Evolutionary conservation across 108 stramenopile species (phyloP).

Genomic region (Craspedostauros australis): DNA sequence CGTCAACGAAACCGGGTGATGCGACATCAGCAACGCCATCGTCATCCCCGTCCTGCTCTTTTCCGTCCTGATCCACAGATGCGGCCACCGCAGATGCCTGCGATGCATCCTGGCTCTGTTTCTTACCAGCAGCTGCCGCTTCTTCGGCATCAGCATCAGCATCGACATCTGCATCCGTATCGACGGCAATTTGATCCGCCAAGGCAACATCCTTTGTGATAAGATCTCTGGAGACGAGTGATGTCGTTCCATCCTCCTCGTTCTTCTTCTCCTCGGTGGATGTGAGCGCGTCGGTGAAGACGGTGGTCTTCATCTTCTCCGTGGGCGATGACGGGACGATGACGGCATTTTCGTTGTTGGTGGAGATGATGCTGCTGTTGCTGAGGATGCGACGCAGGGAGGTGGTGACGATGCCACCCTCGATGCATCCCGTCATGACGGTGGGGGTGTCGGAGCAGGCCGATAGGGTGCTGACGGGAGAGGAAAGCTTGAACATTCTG

Average conservation of each 20-base stretch:
- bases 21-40: background rate
- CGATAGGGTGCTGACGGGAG: too few relatives aligned
- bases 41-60: background rate
- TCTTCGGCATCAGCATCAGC: background rate
- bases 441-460: too few relatives aligned
- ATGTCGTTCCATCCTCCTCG: background rate
- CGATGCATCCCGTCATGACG: constrained; percentile 51
- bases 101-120: background rate
- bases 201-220: too few relatives aligned
- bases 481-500: too few relatives aligned
- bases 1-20: constrained; percentile 49
- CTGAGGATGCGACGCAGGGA: constrained; percentile 40
- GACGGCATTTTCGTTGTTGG: constrained; percentile 12
- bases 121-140: background rate
- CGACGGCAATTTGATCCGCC: too few relatives aligned
- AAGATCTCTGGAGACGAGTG: too few relatives aligned
- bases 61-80: background rate
- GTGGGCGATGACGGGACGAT: constrained; percentile 30
- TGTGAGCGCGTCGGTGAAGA: background rate
- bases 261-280: constrained; percentile 6
- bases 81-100: background rate
- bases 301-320: too few relatives aligned
- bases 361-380: constrained; percentile 16
- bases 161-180: too few relatives aligned
- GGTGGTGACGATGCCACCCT: constrained; percentile 26